These are phyloP conservation scores for Pulveroboletus frians DNA, from an alignment of 768 basidiomycete species.

Conservation along the genomic window DNA sequence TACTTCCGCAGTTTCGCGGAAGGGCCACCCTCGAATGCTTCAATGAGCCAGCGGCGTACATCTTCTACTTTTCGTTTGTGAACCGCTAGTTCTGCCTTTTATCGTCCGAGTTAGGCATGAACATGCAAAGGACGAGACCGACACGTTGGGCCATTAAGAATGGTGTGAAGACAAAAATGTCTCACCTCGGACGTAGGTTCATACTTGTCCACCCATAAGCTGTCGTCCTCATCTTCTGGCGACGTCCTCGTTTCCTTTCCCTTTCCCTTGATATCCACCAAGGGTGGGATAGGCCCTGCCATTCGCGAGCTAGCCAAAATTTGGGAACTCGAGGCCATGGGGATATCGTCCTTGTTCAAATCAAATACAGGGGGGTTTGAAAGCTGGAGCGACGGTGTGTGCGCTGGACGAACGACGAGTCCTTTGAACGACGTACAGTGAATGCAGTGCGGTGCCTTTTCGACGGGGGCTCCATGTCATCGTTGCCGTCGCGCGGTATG, in stretches of 20 bases:
- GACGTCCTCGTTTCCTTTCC: slow-evolving; percentile 4
- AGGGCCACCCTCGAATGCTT: slow-evolving; percentile 66
- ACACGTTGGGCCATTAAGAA: background rate
- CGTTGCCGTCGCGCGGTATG: slow-evolving; percentile 4
- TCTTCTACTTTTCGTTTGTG: slow-evolving; percentile 77
- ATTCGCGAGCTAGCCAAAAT: background rate
- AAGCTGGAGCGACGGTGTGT: slow-evolving; percentile 10
- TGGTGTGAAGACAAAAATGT: background rate
- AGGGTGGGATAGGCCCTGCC: background rate
- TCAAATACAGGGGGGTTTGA: slow-evolving; percentile 23
- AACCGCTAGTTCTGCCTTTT: slow-evolving; percentile 68
- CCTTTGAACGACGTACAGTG: slow-evolving; percentile 3
- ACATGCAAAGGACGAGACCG: background rate
- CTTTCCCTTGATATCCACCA: slow-evolving; percentile 24
- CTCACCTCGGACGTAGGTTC: slow-evolving; percentile 55
- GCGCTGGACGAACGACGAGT: background rate
- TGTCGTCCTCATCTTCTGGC: slow-evolving; percentile 28
- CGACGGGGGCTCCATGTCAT: slow-evolving; percentile 15
- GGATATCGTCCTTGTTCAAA: slow-evolving; percentile 12
- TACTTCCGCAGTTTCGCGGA: slow-evolving; percentile 65
- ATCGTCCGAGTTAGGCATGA: background rate
- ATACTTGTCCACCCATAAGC: slow-evolving; percentile 60
- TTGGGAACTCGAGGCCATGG: slow-evolving; percentile 7
- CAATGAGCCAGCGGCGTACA: slow-evolving; percentile 67
- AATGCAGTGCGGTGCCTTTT: slow-evolving; percentile 18